phyloP scores from a whole-genome alignment of 2,329 filamentous ascomycete genomes.

The Curvularia verruculosa region DNA sequence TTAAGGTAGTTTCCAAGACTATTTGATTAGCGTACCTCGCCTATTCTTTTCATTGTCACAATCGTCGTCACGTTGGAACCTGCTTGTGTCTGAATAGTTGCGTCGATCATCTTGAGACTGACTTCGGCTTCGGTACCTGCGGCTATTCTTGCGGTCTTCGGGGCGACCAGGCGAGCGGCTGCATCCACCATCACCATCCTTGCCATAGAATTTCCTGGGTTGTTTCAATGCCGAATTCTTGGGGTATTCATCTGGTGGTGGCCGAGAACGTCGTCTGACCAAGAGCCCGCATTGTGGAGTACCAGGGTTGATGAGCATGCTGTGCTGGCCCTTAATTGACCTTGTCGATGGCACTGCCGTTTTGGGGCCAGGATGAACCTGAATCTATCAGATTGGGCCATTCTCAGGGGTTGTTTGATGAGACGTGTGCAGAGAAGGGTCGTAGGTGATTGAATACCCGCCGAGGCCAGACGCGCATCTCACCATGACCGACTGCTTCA shows the following conservation, averaged over 20 bases:
- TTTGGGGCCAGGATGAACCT: too few species aligned
- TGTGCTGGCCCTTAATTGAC: too few species aligned
- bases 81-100: not conserved
- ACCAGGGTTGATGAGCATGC: not conserved
- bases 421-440: not conserved
- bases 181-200: not conserved
- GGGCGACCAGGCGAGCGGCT: constrained; percentile 11
- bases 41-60: not conserved
- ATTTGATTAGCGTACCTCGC: not conserved
- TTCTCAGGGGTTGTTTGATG: too few species aligned
- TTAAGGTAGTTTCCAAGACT: not conserved
- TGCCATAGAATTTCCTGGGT: not conserved
- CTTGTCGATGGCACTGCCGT: too few species aligned
- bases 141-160: not conserved
- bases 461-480: not conserved
- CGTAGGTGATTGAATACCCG: not conserved
- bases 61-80: not conserved
- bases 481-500: not conserved
- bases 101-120: not conserved
- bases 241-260: too few species aligned
- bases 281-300: too few species aligned
- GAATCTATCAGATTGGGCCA: too few species aligned
- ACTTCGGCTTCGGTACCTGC: not conserved
- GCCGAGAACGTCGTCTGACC: too few species aligned
- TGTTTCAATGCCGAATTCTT: not conserved